These are phyloP conservation scores for Psilocybe tampanensis DNA, from an alignment of 768 basidiomycete species.

Conservation along the genomic window DNA sequence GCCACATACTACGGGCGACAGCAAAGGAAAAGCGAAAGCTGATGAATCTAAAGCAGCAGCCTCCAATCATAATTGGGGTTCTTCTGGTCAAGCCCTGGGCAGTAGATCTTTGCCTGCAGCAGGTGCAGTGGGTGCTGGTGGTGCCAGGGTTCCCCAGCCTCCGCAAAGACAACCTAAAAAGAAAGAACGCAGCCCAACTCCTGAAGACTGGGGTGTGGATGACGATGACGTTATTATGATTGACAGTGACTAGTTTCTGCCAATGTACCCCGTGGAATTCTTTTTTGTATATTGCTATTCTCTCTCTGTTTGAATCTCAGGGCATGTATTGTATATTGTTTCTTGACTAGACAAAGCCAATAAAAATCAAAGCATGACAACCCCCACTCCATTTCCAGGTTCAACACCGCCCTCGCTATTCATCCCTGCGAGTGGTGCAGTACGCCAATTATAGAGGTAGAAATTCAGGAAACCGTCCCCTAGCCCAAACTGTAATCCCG, in stretches of 20 bases:
- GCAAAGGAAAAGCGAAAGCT: slow-evolving; percentile 58
- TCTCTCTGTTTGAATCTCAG: neutral
- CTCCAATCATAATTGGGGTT: slow-evolving; percentile 38
- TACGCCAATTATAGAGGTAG: slow-evolving; percentile 96
- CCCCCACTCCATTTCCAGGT: slow-evolving; percentile 84
- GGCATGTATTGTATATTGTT: neutral
- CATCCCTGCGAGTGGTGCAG: slow-evolving; percentile 75
- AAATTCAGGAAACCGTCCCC: slow-evolving; percentile 93
- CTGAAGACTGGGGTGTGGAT: slow-evolving; percentile 77
- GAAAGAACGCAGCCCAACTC: slow-evolving; percentile 64
- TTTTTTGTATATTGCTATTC: slow-evolving; percentile 10
- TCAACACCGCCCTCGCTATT: slow-evolving; percentile 47
- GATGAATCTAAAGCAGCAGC: slow-evolving; percentile 25
- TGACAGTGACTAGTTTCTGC: slow-evolving; percentile 65
- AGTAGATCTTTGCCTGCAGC: slow-evolving; percentile 37
- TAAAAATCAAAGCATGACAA: slow-evolving; percentile 82
- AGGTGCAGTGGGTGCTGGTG: slow-evolving; percentile 55
- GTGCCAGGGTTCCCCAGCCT: slow-evolving; percentile 49
- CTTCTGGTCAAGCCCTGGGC: slow-evolving; percentile 55
- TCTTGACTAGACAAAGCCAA: neutral
- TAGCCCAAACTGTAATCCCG: slow-evolving; percentile 71
- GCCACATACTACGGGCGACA: slow-evolving; percentile 32
- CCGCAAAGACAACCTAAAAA: slow-evolving; percentile 41
- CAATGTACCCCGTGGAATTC: slow-evolving; percentile 4
- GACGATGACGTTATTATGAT: slow-evolving; percentile 85